These are phyloP conservation scores for Alternaria sp. DNA, from an alignment of 2,329 filamentous ascomycete genomes.

Conservation along the genomic window DNA sequence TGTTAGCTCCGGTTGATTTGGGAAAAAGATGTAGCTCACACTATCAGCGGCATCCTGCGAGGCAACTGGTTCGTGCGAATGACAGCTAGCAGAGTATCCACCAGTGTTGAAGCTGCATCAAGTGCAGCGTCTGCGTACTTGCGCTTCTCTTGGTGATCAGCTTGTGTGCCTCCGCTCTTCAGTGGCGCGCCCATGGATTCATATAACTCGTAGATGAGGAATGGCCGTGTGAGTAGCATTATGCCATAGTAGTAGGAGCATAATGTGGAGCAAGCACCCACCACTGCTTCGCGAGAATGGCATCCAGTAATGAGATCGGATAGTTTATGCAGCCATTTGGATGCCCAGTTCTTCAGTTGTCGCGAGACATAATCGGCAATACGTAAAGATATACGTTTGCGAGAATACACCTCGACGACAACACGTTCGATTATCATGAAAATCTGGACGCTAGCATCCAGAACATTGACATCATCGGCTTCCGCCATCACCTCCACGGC, in stretches of 20 bases:
- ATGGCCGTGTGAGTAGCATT: constrained; percentile 63
- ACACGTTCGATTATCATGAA: constrained; percentile 60
- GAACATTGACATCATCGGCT: constrained; percentile 31
- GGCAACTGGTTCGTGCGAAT: constrained; percentile 34
- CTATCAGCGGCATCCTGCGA: constrained; percentile 44
- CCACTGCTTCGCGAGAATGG: constrained; percentile 34
- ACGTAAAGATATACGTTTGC: constrained; percentile 52
- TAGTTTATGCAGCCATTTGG: constrained; percentile 44
- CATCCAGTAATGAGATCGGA: constrained; percentile 42
- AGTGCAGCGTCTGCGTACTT: constrained; percentile 45
- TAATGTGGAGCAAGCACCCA: constrained; percentile 61
- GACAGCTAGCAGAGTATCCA: constrained; percentile 38
- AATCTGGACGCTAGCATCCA: constrained; percentile 55
- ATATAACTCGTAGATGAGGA: constrained; percentile 61
- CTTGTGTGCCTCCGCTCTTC: constrained; percentile 38
- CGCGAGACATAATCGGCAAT: constrained; percentile 54
- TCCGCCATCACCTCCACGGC: constrained; percentile 29
- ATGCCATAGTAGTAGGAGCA: constrained; percentile 64
- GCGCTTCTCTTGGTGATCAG: constrained; percentile 37
- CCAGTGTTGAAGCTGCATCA: constrained; percentile 39
- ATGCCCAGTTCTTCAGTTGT: constrained; percentile 55
- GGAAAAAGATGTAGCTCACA: constrained; percentile 25
- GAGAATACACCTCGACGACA: constrained; percentile 58
- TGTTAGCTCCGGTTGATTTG: neutral
- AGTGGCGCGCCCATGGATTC: constrained; percentile 46